Percentiles rank a stretch among this genome's conserved stretches.
phyloP scores from a whole-genome alignment of 768 basidiomycete genomes.

The Cyclocybe cylindracea region DNA sequence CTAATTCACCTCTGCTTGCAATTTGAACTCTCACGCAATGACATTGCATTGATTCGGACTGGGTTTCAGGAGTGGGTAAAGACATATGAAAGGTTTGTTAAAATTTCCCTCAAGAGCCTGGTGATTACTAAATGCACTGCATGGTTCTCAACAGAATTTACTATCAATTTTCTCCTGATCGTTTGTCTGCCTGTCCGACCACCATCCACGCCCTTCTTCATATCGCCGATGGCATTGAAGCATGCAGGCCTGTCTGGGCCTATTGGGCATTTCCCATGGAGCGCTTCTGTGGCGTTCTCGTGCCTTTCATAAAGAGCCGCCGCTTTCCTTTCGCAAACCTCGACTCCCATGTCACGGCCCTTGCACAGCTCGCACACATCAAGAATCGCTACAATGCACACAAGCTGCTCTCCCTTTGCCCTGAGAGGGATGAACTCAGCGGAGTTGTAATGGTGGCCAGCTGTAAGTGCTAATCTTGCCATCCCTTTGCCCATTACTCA shows the following conservation, averaged over 20 bases:
- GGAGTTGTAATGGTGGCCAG: too few relatives aligned
- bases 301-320: constrained; percentile 1
- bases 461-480: too few relatives aligned
- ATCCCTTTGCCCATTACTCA: too few relatives aligned
- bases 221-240: constrained; percentile 31
- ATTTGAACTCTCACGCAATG: constrained; percentile 21
- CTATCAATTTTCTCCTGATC: constrained; percentile 23
- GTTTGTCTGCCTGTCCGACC: constrained; percentile 28
- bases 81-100: constrained; percentile 36
- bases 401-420: too few relatives aligned
- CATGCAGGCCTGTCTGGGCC: constrained; percentile 35
- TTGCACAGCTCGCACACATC: constrained; percentile 1
- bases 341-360: not conserved
- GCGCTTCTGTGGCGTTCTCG: too few relatives aligned
- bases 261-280: constrained; percentile 44
- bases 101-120: too few relatives aligned
- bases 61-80: constrained; percentile 37
- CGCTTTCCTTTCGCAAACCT: not conserved
- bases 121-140: too few relatives aligned
- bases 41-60: constrained; percentile 21
- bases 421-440: too few relatives aligned
- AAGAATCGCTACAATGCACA: constrained; percentile 5
- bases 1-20: constrained; percentile 33
- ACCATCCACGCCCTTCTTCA: constrained; percentile 38
- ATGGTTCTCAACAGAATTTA: too few relatives aligned